Conservation (phyloP, 2,329 filamentous ascomycete species). For the Exutisphaerella laricina region DNA sequence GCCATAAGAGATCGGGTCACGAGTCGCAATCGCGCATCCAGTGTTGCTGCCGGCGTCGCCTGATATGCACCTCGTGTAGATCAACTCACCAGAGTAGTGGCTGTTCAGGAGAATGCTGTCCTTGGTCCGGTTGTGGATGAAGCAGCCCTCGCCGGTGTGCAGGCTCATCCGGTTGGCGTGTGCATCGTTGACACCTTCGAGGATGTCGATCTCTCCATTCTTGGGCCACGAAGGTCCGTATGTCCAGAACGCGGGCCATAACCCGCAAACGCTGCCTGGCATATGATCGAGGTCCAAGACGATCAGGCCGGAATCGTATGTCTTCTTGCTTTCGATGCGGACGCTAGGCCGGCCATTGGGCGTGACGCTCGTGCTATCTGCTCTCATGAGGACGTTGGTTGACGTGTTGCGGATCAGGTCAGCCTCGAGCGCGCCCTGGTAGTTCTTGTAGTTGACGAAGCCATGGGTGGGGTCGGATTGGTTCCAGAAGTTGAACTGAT, state of each 20-base stretch:
- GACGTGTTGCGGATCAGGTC: slow-evolving; percentile 20
- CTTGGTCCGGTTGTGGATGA: slow-evolving; percentile 45
- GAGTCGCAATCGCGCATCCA: slow-evolving; percentile 44
- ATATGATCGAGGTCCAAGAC: slow-evolving; percentile 68
- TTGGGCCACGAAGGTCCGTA: slow-evolving; percentile 51
- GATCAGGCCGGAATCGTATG: slow-evolving; percentile 61
- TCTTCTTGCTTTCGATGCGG: slow-evolving; percentile 60
- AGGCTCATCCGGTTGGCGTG: slow-evolving; percentile 31
- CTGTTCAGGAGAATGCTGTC: slow-evolving; percentile 40
- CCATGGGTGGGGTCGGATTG: slow-evolving; percentile 65
- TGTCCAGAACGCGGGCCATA: slow-evolving; percentile 61
- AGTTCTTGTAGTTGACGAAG: slow-evolving; percentile 63
- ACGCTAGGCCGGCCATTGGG: slow-evolving; percentile 62
- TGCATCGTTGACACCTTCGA: slow-evolving; percentile 34
- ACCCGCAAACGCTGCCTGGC: slow-evolving; percentile 63
- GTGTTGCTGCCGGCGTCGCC: slow-evolving; percentile 38
- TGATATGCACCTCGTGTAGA: slow-evolving; percentile 18
- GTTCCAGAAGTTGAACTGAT: slow-evolving; percentile 49
- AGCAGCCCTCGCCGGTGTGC: slow-evolving; percentile 32
- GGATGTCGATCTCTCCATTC: slow-evolving; percentile 36
- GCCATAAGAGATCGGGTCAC: slow-evolving; percentile 35
- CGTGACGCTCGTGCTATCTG: slow-evolving; percentile 35
- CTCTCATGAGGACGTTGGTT: slow-evolving; percentile 28
- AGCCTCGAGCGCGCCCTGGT: slow-evolving; percentile 43
- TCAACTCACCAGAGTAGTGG: slow-evolving; percentile 19